Evolutionary conservation across 2,329 filamentous ascomycete species (phyloP).

Genomic region (Trichoderma guizhouense): DNA sequence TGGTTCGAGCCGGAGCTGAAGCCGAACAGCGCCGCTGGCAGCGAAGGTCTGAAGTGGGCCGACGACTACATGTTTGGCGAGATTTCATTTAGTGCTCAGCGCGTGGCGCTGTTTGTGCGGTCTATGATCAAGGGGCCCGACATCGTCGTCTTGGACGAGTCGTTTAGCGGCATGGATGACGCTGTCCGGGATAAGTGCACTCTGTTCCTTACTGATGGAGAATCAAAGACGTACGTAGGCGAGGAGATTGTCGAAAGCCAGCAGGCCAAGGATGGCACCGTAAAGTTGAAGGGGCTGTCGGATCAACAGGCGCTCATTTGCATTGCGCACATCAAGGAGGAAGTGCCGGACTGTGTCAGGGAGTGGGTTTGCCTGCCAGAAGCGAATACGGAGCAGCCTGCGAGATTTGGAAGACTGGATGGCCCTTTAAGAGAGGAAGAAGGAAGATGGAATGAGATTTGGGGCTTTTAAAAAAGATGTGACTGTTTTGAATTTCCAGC

Average conservation of each 20-base stretch:
- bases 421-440: conserved; percentile 58
- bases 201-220: conserved; percentile 68
- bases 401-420: conserved; percentile 62
- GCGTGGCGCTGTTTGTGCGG: conserved; percentile 78
- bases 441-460: conserved; percentile 63
- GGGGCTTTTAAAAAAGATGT: conserved; percentile 41
- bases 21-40: conserved; percentile 39
- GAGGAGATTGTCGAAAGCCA: conserved; percentile 46
- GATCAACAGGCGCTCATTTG: conserved; percentile 80
- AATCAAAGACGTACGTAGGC: conserved; percentile 42
- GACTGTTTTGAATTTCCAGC: neutral
- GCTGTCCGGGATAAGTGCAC: conserved; percentile 82
- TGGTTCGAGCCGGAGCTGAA: conserved; percentile 82
- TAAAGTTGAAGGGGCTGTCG: conserved; percentile 60
- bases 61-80: conserved; percentile 66
- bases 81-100: conserved; percentile 76
- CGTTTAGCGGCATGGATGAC: conserved; percentile 82
- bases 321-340: conserved; percentile 86
- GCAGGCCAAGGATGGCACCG: conserved; percentile 39
- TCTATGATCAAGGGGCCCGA: conserved; percentile 78
- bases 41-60: conserved; percentile 58
- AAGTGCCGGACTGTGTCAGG: conserved; percentile 78
- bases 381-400: conserved; percentile 57
- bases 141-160: conserved; percentile 81
- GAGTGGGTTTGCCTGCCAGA: conserved; percentile 87